Evolutionary conservation across 768 basidiomycete species (phyloP).

Genomic region (Lactifluus subvellereus): DNA sequence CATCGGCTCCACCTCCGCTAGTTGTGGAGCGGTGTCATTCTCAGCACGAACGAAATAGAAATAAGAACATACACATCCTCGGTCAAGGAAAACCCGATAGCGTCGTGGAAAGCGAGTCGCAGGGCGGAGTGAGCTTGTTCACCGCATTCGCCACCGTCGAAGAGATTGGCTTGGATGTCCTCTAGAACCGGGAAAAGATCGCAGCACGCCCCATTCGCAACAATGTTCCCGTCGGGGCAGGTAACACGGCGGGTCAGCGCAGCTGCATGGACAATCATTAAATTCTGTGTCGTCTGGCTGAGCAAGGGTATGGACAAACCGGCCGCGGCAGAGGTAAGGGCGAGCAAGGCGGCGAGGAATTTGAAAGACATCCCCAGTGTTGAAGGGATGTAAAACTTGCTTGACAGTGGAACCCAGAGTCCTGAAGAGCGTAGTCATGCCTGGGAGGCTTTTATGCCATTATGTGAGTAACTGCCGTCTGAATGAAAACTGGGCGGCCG

Average conservation of each 20-base stretch:
- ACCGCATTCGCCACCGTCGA: slow-evolving; percentile 29
- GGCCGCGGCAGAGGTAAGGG: slow-evolving; percentile 18
- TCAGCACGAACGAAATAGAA: background rate
- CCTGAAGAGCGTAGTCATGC: background rate
- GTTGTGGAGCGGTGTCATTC: background rate
- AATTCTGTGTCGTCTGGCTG: background rate
- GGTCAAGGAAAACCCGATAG: slow-evolving; percentile 21
- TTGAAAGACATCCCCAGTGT: slow-evolving; percentile 26
- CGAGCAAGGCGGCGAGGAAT: slow-evolving; percentile 19
- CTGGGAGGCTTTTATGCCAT: background rate
- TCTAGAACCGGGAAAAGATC: slow-evolving; percentile 30
- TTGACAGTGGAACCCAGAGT: background rate
- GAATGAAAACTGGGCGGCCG: background rate
- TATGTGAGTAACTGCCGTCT: background rate
- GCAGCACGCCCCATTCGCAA: slow-evolving; percentile 31
- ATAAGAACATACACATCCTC: background rate
- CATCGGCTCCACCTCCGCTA: slow-evolving; percentile 28
- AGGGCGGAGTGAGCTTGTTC: slow-evolving; percentile 31
- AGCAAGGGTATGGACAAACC: slow-evolving; percentile 7
- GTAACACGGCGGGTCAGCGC: slow-evolving; percentile 25
- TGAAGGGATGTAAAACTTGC: background rate
- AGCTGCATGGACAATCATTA: slow-evolving; percentile 7
- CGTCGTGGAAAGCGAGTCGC: slow-evolving; percentile 30
- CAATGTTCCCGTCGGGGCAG: slow-evolving; percentile 30
- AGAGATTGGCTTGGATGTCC: slow-evolving; percentile 31